Base-by-base conservation (phyloP, 805 yeast species). In the Metschnikowia baotianmanensis region DNA sequence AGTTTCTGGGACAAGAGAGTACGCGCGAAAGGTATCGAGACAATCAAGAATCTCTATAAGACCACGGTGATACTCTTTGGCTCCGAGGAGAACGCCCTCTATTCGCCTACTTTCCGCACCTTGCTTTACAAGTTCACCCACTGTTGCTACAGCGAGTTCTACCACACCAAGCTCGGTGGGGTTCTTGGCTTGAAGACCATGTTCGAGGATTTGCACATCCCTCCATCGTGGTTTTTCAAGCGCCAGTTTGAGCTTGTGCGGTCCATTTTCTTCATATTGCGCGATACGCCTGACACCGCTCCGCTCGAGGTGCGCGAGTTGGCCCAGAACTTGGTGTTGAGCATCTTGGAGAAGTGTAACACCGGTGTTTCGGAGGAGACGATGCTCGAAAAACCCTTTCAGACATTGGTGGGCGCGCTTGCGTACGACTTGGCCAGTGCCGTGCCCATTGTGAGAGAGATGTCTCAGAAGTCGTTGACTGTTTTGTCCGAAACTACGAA, bases 371-470 rank as follows among this genome's bases (percentile, higher is more conserved):
- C 82, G 0, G 79, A 78, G 33, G 82, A 78, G 28, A 79, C 81
- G 6, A 78, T 84, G 17, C 60, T 74, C 47, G 80, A 83, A 43
- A 83, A 86, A 51, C 82, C 86, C 21, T 83, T 88, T 61, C 87
- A 82, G 51, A 82, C 90, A 11, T 72, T 93, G 19, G 79, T 87
- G 25, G 88, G 96, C n/a, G 83, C 91, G 20, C 72, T 95, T 49
- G 96, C 91, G 2, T 89, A 89, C 56, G 99, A 93, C 57, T 73
- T 93, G 44, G 93, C 95, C 28, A 89, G 93, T 58, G 84, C 98
- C 0, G 88, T 86, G 50, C 77, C 81, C 10, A 76, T 77, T 30
- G 96, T 91, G 1, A 75, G 99, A 52, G 80, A 79, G 44, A 85
- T 95, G 0, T 82, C 96, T 1, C 90, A 86, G 57, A 69, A 76